These are phyloP conservation scores for Osmanthus fragrans DNA, from an alignment of 257 asterid genomes.

Conservation along the genomic window DNA sequence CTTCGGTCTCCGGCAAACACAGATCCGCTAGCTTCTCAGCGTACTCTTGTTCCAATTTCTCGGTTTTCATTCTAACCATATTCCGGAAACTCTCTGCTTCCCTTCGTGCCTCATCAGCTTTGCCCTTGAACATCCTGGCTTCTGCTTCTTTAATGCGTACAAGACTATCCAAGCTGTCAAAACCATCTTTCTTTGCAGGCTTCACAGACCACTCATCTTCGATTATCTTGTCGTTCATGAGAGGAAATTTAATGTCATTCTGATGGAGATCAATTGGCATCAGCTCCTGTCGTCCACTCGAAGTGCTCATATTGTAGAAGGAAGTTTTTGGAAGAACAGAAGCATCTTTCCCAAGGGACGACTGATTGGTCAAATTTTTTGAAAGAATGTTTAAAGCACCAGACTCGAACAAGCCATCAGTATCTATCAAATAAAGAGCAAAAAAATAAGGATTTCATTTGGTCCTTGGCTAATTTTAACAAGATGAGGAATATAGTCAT, in stretches of 20 bases:
- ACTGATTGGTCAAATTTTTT: constrained; percentile 39
- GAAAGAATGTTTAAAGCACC: constrained; percentile 37
- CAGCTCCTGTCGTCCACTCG: constrained; percentile 38
- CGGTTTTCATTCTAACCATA: constrained; percentile 55
- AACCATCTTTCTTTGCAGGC: constrained; percentile 55
- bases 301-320: constrained; percentile 52
- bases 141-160: constrained; percentile 83
- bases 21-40: constrained; percentile 56
- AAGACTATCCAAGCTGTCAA: constrained; percentile 71
- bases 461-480: neutral
- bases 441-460: neutral
- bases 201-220: constrained; percentile 94
- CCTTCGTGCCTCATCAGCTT: constrained; percentile 75
- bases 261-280: constrained; percentile 42
- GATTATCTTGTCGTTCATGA: constrained; percentile 41
- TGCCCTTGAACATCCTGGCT: constrained; percentile 74
- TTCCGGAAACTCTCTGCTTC: constrained; percentile 63
- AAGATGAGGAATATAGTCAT: neutral
- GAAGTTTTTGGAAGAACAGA: constrained; percentile 47
- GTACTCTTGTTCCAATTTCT: constrained; percentile 66
- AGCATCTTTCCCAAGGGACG: constrained; percentile 39
- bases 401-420: constrained; percentile 54
- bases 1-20: constrained; percentile 69
- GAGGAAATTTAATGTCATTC: constrained; percentile 35
- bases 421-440: constrained; percentile 33